Base-by-base conservation (phyloP, 1,284 basidiomycete species). In the Melampsora larici-populina region DNA sequence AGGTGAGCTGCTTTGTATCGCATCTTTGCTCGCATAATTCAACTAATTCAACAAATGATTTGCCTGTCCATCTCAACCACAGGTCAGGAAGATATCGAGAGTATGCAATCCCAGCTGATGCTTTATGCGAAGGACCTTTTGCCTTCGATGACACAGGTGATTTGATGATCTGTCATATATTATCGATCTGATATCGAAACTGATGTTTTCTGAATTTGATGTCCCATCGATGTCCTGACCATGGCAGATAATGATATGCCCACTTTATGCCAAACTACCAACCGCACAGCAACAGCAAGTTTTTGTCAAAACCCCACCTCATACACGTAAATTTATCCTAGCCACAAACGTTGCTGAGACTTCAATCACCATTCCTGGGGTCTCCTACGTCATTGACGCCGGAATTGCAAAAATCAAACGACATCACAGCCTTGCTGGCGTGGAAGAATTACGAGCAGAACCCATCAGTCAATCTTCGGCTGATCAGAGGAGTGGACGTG, bases 321-420 rank as follows among this genome's bases (percentile, higher is more conserved):
- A 89, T 70, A 89, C 88, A 0, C 89, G 96, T 66, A 94, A 97
- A 83, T 91, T 95, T 82, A 93, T 98, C 78, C 87, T 99, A 36
- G 91, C 94, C 0, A 97, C 94, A 18, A 97, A 97, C 84, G 94
- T 97, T 71, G 94, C 96, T n/a, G 96, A 99, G 84, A 99, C 97
- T 0, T 94, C 92, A 29, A 92, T 99, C 84, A 99, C 96, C 4
- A 97, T 99, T 81, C 94, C 95, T 5, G 95, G 95, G 1, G 91
- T 99, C 74, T 91, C 89, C 78, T 98, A 93, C 83, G 96, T 99
- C 8, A 91, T 99, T 67, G 96, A 99, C 84, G 91, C 92, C 0
- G 94, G 94, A 0, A 91, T 95, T 84, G 93, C 91, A 82, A 99
- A 99, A 84, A 94, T 98, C 84, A 97, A 97, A 85, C 88, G 91